Evolutionary conservation across 2,329 filamentous ascomycete species (phyloP), one percentile per base, ranked within the genome.

Genomic region (Alternaria gansuensis): DNA sequence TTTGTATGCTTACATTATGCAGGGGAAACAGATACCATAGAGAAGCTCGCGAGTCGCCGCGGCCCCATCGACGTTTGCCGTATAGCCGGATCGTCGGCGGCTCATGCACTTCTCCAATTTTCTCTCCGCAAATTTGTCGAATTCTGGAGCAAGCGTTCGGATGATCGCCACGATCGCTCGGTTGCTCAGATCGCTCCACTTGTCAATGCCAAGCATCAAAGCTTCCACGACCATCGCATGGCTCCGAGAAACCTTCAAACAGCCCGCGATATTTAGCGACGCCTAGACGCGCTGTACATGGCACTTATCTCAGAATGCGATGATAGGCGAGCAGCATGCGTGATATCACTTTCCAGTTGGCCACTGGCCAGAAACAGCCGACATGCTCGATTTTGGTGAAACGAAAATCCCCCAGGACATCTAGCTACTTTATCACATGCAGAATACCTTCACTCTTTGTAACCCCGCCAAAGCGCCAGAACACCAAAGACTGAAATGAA

Each of bases 121-220:
- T 46, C 33, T 31, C 54, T 52, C 48, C 33, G 28, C 48, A 40
- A 24, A 41, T 8, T 29, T 8, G 14, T 37, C 49, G 24, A 13
- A 21, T 34, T 37, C 17, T 44, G 26, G 26, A 21, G 54, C 40
- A 51, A 52, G 50, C 48, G 43, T 45, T 40, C 23, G 23, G 39
- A 23, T 31, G 31, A 44, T 37, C 46, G 40, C 28, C 39, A 36
- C 24, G 39, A 39, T 51, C 40, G 48, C 39, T 52, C 48, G 54
- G 54, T 21, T 46, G 17, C 23, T 33, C 40, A 33, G 33, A n/a
- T 23, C 31, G 39, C n/a, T 24, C 33, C 24, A 14, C 13, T 11
- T n/a, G n/a, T 9, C 11, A 14, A 14, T 14, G 36, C 44, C 52
- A 41, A 49, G 52, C 23, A 31, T 28, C 44, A 54, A 55, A 6